Conservation (phyloP, 1,139 yeast species). For the Yamadazyma dendronema region DNA sequence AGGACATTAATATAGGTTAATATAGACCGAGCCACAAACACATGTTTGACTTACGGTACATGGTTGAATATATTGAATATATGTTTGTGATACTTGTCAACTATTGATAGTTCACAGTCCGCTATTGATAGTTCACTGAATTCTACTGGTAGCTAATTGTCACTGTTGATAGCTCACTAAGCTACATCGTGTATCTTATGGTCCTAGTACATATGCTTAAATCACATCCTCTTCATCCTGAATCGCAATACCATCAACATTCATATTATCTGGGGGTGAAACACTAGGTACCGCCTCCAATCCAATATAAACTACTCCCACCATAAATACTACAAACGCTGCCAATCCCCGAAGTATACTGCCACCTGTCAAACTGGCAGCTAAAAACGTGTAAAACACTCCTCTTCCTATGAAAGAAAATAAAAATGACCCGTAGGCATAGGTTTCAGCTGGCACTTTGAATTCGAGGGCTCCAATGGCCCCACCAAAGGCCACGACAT, state of each 20-base stretch:
- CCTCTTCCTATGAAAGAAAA: slow-evolving; percentile 88
- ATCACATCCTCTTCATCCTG: slow-evolving; percentile 47
- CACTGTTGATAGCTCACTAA: too few species aligned
- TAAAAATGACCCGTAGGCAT: slow-evolving; percentile 73
- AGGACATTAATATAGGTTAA: too few species aligned
- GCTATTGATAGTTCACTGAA: too few species aligned
- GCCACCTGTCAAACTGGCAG: slow-evolving; percentile 60
- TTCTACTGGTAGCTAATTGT: too few species aligned
- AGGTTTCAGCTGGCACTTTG: slow-evolving; percentile 63
- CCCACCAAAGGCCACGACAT: slow-evolving; percentile 54
- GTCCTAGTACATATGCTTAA: too few species aligned
- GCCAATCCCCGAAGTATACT: slow-evolving; percentile 55
- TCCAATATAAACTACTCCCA: slow-evolving; percentile 58
- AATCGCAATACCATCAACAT: slow-evolving; percentile 47
- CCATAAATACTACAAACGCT: slow-evolving; percentile 51
- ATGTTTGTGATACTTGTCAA: too few species aligned
- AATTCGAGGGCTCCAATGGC: slow-evolving; percentile 61
- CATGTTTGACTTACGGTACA: too few species aligned
- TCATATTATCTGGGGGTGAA: slow-evolving; percentile 75
- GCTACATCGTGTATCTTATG: too few species aligned
- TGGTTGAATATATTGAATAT: too few species aligned
- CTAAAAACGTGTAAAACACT: slow-evolving; percentile 64
- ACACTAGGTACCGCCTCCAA: slow-evolving; percentile 71
- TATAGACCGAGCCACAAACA: too few species aligned
- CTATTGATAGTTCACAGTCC: too few species aligned